phyloP scores from a whole-genome alignment of 768 basidiomycete genomes.

The Pulveroboletus sp. region DNA sequence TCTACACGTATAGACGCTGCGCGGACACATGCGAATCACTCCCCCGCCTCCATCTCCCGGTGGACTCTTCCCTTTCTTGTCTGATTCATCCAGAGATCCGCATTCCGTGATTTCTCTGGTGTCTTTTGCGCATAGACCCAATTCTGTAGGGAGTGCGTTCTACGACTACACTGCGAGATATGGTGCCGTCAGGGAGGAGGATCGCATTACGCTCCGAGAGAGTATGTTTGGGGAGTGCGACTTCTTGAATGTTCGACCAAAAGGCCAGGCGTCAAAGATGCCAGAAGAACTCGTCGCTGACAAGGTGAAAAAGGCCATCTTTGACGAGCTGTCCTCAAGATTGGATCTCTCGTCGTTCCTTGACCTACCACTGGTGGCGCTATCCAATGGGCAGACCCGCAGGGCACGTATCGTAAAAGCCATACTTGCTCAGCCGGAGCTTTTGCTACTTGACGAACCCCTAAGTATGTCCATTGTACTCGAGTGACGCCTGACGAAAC shows the following conservation, averaged over 20 bases:
- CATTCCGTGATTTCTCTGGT: conserved; percentile 51
- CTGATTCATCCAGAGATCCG: conserved; percentile 40
- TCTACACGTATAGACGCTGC: conserved; percentile 46
- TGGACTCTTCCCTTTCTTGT: conserved; percentile 77
- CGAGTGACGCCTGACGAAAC: not conserved
- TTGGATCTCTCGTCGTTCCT: conserved; percentile 61
- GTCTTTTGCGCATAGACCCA: conserved; percentile 61
- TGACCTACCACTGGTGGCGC: conserved; percentile 77
- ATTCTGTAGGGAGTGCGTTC: conserved; percentile 64
- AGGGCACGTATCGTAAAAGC: conserved; percentile 80
- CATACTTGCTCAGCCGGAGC: conserved; percentile 60
- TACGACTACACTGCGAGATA: conserved; percentile 93
- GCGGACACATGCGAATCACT: conserved; percentile 66
- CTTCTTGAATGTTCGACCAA: conserved; percentile 29
- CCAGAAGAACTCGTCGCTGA: conserved; percentile 24
- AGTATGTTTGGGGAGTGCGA: conserved; percentile 57
- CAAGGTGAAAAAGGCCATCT: conserved; percentile 30
- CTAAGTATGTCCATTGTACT: conserved; percentile 49
- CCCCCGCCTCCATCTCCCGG: conserved; percentile 56
- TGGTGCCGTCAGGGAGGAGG: conserved; percentile 82
- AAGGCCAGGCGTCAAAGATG: conserved; percentile 17
- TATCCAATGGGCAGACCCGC: conserved; percentile 91
- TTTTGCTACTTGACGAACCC: conserved; percentile 89
- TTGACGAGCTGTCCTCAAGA: conserved; percentile 49
- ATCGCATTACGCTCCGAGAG: conserved; percentile 69